Base-by-base conservation (phyloP, 75 land plant species). In the Picea glauca region DNA sequence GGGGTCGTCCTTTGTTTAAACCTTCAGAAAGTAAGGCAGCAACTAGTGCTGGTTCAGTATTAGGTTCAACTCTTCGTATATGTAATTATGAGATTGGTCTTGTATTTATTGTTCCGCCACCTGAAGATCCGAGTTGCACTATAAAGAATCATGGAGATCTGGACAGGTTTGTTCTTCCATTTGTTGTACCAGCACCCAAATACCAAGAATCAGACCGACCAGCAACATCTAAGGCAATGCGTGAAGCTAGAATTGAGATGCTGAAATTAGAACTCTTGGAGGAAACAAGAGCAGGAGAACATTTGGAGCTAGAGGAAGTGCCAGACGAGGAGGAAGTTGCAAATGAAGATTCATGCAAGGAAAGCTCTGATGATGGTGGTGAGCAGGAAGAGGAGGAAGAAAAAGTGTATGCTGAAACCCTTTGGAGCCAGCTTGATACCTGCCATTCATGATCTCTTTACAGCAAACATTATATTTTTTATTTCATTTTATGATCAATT, bases 41-140 rank as follows among this genome's bases (percentile, higher is more conserved):
- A 23, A 13, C 72, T 38, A 58, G 50, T 18, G 77, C 72, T 13
- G 59, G 65, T 56, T 58, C 76, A 13, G 77, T 61, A 26, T 54
- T 64, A 6, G 85, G 76, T 63, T 38, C 58, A 46, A 84, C 79
- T 61, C 91, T 94, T 67, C 91, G 85, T 58, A 80, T 94, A 12
- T 89, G 82, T 75, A 94, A 94, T 73, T 94, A 92, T 82, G 98
- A 94, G 87, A 91, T 94, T 72, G 98, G 98, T 26, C 74, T 94
- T 18, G 17, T 94, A 18, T 85, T 92, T 26, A 46, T 92, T 33
- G 86, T 86, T 60, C 93, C 94, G 0, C 98, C 98, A 43, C 70
- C 92, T 35, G 38, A 38, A 21, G 75, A 83, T 60, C 31, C 46
- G 1, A 21, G 31, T n/a, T 50, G 57, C 11, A 35, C 38, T 18